These are phyloP conservation scores for Sporothrix globosa DNA, from an alignment of 2,329 filamentous ascomycete genomes.

Conservation along the genomic window DNA sequence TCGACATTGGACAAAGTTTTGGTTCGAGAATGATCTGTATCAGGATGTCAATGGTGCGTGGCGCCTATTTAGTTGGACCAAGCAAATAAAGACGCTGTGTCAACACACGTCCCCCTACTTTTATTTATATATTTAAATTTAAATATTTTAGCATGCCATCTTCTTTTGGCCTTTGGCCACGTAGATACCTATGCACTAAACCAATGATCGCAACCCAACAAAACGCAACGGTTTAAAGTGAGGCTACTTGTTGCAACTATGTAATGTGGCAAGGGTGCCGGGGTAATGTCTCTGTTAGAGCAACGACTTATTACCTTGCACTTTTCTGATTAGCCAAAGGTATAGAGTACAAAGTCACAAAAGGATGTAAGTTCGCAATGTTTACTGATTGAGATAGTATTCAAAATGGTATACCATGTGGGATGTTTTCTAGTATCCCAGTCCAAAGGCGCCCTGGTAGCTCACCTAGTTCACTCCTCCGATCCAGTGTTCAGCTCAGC, in stretches of 20 bases:
- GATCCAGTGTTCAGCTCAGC: neutral
- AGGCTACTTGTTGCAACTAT: neutral
- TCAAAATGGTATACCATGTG: neutral
- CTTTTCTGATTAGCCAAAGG: too few species aligned
- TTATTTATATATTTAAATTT: too few species aligned
- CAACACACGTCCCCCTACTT: too few species aligned
- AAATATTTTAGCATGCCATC: too few species aligned
- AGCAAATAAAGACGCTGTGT: neutral
- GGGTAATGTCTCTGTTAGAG: neutral
- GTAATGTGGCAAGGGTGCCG: neutral
- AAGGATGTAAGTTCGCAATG: too few species aligned
- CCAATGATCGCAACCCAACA: too few species aligned
- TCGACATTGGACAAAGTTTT: neutral
- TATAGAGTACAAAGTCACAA: too few species aligned
- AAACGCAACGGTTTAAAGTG: too few species aligned
- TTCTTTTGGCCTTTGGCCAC: too few species aligned
- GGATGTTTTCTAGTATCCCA: neutral
- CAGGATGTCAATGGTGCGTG: neutral
- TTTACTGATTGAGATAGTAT: neutral
- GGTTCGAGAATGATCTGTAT: constrained; percentile 2
- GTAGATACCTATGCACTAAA: too few species aligned
- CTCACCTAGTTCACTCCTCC: neutral
- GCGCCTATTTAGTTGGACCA: neutral
- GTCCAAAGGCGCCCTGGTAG: neutral
- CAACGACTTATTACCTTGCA: neutral